Base-by-base conservation (phyloP, 352 stramenopile genomes). In the Globisporangium middletonii region DNA sequence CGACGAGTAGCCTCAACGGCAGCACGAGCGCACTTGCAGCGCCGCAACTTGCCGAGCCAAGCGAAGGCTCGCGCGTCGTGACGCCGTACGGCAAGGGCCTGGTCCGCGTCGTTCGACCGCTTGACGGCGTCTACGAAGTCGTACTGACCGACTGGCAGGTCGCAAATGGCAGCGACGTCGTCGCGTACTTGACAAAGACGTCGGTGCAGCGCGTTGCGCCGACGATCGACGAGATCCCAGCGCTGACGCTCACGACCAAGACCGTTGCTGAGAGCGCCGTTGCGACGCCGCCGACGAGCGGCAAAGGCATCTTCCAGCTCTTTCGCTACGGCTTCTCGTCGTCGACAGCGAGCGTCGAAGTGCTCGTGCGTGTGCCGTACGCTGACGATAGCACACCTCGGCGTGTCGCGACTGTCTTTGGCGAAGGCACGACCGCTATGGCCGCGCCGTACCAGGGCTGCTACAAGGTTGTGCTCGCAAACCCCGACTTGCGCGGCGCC, bases 261-360 rank as follows among this genome's bases (percentile, higher is more conserved):
- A 44, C 16, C 1, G 33, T 50, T 19, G 19, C 41, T 13, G 27
- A 30, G 8, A 16, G 23, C 19, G 54, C 23, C 18, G 23, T 28
- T 16, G 13, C 57, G 2, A 47, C 64, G 23, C 50, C 69, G 7
- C 57, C 73, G n/a, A 62, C 72, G 35, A 77, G 79, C 4, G 77
- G 82, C 8, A 65, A 77, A 19, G 79, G 82, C 0, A 75, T 92
- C 45, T 86, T 92, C 58, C 83, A 92, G 44, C 57, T 92, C 15
- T 80, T 92, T 44, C 72, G 78, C 4, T 78, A 82, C 57, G 68
- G 72, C 3, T 83, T 85, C 38, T 65, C 47, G 38, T 59, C 53
- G 1, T 62, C 64, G 13, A 63, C 67, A 0, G 23, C 50, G 28
- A 51, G 28, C 27, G 33, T 18, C 11, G 41, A 46, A 13, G 18